Evolutionary conservation across 2,329 filamentous ascomycete species (phyloP).

Genomic region (Cladobotryum protrusum): DNA sequence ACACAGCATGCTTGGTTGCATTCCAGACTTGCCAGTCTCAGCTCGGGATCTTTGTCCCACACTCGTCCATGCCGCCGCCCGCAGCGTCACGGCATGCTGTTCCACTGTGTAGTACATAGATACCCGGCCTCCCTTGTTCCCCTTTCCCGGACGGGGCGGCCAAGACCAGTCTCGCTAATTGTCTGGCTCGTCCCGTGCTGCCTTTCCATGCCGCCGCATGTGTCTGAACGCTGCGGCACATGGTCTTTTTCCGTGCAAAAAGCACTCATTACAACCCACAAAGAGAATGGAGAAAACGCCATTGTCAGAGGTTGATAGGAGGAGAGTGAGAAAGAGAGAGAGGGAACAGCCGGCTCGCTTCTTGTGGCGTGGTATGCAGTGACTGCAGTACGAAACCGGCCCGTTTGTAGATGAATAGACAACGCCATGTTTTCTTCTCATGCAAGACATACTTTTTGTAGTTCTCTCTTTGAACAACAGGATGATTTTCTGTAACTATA

Average conservation of each 20-base stretch:
- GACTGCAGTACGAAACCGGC: conserved; percentile 2
- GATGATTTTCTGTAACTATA: not conserved
- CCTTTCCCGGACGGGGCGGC: not conserved
- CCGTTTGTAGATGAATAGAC: not conserved
- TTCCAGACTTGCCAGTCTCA: not conserved
- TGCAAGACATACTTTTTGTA: not conserved
- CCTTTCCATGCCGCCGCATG: conserved; percentile 5
- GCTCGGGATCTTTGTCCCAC: not conserved
- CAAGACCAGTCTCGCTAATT: not conserved
- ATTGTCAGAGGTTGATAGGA: not conserved
- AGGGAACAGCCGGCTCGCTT: conserved; percentile 5
- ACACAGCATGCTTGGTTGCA: too few relatives aligned
- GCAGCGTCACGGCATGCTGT: not conserved
- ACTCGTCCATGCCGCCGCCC: not conserved
- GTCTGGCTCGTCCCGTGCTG: conserved; percentile 7
- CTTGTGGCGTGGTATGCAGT: conserved; percentile 9
- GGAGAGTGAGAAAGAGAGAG: not conserved
- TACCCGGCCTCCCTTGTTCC: not conserved
- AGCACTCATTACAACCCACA: not conserved
- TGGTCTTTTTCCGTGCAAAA: not conserved
- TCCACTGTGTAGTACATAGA: not conserved
- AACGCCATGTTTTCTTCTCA: not conserved
- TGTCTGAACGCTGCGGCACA: conserved; percentile 7
- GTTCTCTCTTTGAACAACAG: not conserved
- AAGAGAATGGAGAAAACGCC: not conserved